Base-by-base conservation (phyloP, 2,329 filamentous ascomycete species). In the Alternaria solani region DNA sequence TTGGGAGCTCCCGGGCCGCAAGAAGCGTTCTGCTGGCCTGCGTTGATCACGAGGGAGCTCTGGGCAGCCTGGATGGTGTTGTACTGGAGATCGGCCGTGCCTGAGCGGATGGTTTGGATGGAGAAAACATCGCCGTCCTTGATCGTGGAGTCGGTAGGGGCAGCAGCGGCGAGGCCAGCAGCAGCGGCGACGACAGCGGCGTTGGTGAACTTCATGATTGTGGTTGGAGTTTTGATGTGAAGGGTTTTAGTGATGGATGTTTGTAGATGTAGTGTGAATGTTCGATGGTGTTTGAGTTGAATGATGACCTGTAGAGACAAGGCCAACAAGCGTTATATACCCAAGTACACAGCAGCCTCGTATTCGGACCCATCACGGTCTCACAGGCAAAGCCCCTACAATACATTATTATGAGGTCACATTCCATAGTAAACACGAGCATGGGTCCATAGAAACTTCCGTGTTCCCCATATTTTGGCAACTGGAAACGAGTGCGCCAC, bases 61-160 rank as follows among this genome's bases (percentile, higher is more conserved):
- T 75, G 62, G 6, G 78, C 70, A 32, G 87, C 87, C 62, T 81
- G 80, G 69, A 86, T 73, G 34, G 55, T 47, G 23, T 75, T 62
- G 62, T 82, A 82, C 66, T 88, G 86, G 25, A 88, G 78, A 2
- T 68, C 72, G 55, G 12, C 18, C 20, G 78, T 83, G 65, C 79
- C 83, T 32, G 85, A 84, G 61, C 80, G 81, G 56, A 87, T 80
- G 58, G 84, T 75, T 70, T 86, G 76, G 57, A 87, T 60, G 64
- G 78, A 75, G 71, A 88, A 88, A 54, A 75, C 71, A 47, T 77
- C 73, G 41, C 68, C 61, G 38, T 72, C 65, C 47, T 66, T 53
- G 57, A 67, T 65, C 20, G 69, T 64, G 47, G 73, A 65, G 51
- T 56, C 59, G 70, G 23, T 36, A 32, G 46, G 41, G 57, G 43